Base-by-base conservation (phyloP, 306 rosid genomes). In the Luffa acutangula region DNA sequence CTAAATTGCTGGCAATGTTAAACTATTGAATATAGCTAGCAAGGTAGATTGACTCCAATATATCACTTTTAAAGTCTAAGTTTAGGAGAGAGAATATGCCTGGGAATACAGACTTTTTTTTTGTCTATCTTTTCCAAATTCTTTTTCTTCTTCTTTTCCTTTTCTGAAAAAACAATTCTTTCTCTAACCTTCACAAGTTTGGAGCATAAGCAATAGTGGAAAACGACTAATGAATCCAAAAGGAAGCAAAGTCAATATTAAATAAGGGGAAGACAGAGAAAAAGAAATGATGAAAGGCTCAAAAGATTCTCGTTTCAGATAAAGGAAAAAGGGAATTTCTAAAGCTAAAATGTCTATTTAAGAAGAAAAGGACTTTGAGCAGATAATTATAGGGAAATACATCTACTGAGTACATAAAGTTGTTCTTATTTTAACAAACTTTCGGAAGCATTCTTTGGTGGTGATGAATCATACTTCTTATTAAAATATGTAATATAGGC, bases 271-370 rank as follows among this genome's bases (percentile, higher is more conserved):
- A 52, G 43, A 34, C 31, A 75, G 48, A 15, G 76, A 17, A 36
- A 75, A 53, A 75, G 78, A 36, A 52, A 75, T 75, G 78, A 75
- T 75, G 78, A 75, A 75, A 75, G 49, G 64, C 64, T 75, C 25
- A 15, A 71, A 75, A 75, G 78, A 75, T 75, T 75, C 78, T 52
- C 18, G 63, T 53, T 75, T 75, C 48, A 75, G 49, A 75, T 3
- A 75, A 75, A 75, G 64, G 43, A 11, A 75, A 75, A 75, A 53
- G 31, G 49, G 78, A 53, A 34, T 75, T 75, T 52, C 62, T 75
- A 53, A 75, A 75, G 78, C 62, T 75, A 52, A 53, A 33, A 75
- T 75, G 78, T 18, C 34, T 33, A 75, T 75, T 53, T 52, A 52
- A 53, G 64, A 33, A 75, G 59, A 33, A 70, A 75, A 75, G 18